Conservation (phyloP, 192 early-diverging fungal genomes). For the Rhizoclosmatium globosum region DNA sequence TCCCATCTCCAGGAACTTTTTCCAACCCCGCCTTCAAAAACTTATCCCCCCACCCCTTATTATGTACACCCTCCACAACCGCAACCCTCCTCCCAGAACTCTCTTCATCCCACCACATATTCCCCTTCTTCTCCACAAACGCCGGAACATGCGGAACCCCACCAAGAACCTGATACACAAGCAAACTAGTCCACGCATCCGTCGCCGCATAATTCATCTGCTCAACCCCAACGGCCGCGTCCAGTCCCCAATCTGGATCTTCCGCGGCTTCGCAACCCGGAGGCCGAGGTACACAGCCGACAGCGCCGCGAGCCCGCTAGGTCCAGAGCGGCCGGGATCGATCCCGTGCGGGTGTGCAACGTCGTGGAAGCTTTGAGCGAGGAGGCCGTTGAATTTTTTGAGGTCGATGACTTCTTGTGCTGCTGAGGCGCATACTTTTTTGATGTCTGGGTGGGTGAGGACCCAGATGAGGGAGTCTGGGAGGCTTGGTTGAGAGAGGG, state of each 20-base stretch:
- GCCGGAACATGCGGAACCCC: background rate
- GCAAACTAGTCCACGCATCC: constrained; percentile 28
- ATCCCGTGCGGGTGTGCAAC: background rate
- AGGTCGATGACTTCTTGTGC: constrained; percentile 5
- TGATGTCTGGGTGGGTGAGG: constrained; percentile 8
- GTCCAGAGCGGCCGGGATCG: background rate
- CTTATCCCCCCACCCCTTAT: background rate
- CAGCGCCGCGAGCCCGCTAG: background rate
- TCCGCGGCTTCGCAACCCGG: constrained; percentile 13
- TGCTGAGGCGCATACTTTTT: constrained; percentile 20
- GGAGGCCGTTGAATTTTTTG: background rate
- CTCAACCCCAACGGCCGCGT: background rate
- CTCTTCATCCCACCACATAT: constrained; percentile 15
- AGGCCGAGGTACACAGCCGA: constrained; percentile 21
- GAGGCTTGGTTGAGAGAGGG: background rate
- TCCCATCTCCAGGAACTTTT: background rate
- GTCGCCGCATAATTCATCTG: constrained; percentile 29
- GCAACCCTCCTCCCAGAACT: constrained; percentile 11
- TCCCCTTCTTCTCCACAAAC: constrained; percentile 2
- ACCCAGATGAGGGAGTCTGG: constrained; percentile 7
- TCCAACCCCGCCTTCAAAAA: constrained; percentile 3
- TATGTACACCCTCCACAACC: background rate
- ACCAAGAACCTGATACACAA: constrained; percentile 10
- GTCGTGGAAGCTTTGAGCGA: background rate
- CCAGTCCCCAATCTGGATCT: constrained; percentile 23